Conservation (phyloP, 768 basidiomycete species). For the Cubamyces lactineus region DNA sequence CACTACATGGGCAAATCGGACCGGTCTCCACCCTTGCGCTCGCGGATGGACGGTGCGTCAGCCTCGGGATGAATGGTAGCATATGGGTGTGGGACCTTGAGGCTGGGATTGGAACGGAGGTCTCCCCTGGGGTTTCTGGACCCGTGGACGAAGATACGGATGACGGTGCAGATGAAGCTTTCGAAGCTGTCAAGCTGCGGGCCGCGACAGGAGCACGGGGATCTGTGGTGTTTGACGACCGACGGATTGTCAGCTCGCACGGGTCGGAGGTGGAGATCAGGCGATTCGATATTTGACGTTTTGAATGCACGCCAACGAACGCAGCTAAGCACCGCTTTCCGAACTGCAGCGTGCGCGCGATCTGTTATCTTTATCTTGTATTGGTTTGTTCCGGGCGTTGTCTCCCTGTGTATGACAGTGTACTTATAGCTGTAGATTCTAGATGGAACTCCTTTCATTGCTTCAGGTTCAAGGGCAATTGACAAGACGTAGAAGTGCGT, state of each 20-base stretch:
- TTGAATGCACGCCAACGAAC: no score
- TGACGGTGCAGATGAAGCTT: background rate
- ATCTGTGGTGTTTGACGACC: constrained; percentile 72
- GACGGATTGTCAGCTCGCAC: constrained; percentile 60
- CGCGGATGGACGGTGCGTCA: constrained; percentile 83
- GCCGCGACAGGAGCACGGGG: constrained; percentile 37
- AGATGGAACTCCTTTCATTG: background rate
- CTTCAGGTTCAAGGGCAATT: background rate
- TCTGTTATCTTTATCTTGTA: background rate
- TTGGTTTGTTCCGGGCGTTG: background rate
- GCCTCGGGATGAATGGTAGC: constrained; percentile 68
- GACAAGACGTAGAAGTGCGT: background rate
- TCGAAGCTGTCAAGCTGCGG: constrained; percentile 47
- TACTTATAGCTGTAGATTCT: background rate
- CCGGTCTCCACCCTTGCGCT: constrained; percentile 69
- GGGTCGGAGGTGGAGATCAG: constrained; percentile 47
- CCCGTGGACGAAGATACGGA: constrained; percentile 8
- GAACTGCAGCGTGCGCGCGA: background rate
- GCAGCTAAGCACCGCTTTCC: background rate
- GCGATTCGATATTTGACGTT: constrained; percentile 60
- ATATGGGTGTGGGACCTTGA: constrained; percentile 91
- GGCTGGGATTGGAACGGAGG: constrained; percentile 44
- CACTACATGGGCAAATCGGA: constrained; percentile 68
- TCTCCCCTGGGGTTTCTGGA: constrained; percentile 11
- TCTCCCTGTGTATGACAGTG: background rate